Base-by-base conservation (phyloP, 768 basidiomycete genomes). In the Podaxis sp. region DNA sequence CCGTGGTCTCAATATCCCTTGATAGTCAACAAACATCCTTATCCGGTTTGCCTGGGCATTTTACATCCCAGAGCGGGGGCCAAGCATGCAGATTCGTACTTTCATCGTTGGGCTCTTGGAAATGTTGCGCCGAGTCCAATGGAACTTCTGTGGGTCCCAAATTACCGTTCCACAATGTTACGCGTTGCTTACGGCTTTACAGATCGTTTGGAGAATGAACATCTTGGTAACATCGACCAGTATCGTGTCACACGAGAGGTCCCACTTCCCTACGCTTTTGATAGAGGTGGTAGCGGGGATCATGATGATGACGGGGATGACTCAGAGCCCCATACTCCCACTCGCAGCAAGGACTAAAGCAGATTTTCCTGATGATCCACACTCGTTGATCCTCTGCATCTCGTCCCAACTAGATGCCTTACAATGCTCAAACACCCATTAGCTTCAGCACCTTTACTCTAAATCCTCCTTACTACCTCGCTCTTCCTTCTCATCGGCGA, bases 221-320 rank as follows among this genome's bases (percentile, higher is more conserved):
- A 97, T 64, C 74, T 95, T 27, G 91, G 91, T 78, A 97, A 97
- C 71, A 85, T 91, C 72, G 92, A 93, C 79, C 93, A 94, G 66
- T 96, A 93, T 71, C 91, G 94, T 23, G 85, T 91, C 46, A 93
- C 90, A 1, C 80, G 88, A 25, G 93, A 97, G 67, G 85, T 93
- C 13, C 90, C 92, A 0, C 73, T 97, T 36, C 93, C 93, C 1
- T 96, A 95, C 71, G 69, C 75, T 1, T 74, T 87, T 56, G 82
- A 87, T 50, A 80, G 84, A 50, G 71, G 75, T 36, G 79, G 74
- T 48, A 76, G 74, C 35, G 81, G 79, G 23, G 79, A 81, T 14
- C 80, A 82, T 14, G 76, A 74, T 0, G 74, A 77, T 35, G 79
- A 73, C 44, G 72, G 73, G 16, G 67, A 67, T 16, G 59, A 53